These are phyloP conservation scores for Hanseniaspora jakobsenii DNA, from an alignment of 805 yeast species.

Conservation along the genomic window DNA sequence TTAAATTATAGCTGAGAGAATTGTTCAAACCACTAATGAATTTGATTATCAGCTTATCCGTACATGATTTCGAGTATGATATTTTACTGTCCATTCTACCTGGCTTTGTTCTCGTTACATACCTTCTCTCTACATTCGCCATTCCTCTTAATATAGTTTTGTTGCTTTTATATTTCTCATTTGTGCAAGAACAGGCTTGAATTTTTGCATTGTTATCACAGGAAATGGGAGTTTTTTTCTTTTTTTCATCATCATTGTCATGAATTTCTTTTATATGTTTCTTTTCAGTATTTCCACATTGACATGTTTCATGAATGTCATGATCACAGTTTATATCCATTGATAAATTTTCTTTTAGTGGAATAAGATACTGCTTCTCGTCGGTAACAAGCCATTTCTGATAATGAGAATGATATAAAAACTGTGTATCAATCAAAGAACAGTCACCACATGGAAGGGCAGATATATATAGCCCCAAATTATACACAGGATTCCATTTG, in stretches of 20 bases:
- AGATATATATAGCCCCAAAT: conserved; percentile 51
- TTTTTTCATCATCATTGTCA: too few species aligned
- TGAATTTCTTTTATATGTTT: too few species aligned
- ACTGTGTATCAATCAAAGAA: conserved; percentile 39
- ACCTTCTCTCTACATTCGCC: conserved; percentile 45
- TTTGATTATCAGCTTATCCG: conserved; percentile 63
- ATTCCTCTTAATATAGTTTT: conserved; percentile 46
- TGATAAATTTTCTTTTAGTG: too few species aligned
- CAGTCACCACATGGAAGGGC: conserved; percentile 90
- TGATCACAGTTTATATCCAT: too few species aligned
- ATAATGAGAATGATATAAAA: not conserved
- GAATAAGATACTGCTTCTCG: conserved; percentile 23
- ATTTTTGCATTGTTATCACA: too few species aligned
- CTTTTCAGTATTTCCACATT: too few species aligned
- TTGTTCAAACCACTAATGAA: conserved; percentile 42
- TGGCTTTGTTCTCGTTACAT: conserved; percentile 73
- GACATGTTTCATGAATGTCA: too few species aligned
- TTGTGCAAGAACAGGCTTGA: too few species aligned
- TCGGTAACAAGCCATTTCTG: conserved; percentile 18
- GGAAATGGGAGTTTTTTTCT: too few species aligned
- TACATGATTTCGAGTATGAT: conserved; percentile 66
- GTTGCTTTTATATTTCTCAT: too few species aligned
- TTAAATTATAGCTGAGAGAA: not conserved
- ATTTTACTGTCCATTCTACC: conserved; percentile 67
- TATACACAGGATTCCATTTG: conserved; percentile 27